Base-by-base conservation (phyloP, 257 asterid species). In the Jacaranda copaia region DNA sequence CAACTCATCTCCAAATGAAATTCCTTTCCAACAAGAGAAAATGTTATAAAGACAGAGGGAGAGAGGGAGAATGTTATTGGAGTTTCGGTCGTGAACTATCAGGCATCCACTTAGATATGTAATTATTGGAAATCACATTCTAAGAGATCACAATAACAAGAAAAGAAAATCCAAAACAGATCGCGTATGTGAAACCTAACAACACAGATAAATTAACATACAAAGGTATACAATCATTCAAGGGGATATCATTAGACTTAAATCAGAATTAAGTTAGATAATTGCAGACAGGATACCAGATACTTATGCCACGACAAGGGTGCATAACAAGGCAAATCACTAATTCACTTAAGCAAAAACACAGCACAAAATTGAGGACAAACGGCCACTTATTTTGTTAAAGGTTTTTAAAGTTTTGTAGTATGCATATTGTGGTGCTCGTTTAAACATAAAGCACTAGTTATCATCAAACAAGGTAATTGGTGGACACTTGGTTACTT, bases 281-380 rank as follows among this genome's bases (percentile, higher is more conserved):
- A 39, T 72, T 9, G 20, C 14, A 48, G 6, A 57, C 6, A 59
- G 68, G 66, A 49, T 4, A 25, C 25, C 49, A 14, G 66, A 48
- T 25, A 52, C 59, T 36, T 79, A 62, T 42, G 42, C 68, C 77
- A 63, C 51, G 62, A n/a, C 69, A 48, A 53, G 43, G 20, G 68
- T n/a, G 20, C 25, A 59, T 16, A 48, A 67, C 64, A 67, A 67
- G 32, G 55, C 11, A 46, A 73, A 42, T 66, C 57, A 51, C 71
- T 73, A 35, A 0, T 71, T 20, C 46, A 40, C 48, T 20, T 46
- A 16, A 64, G 77, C 40, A 66, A 25, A 58, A 18, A 57, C 14
- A 67, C 76, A 57, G 40, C 83, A 58, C 46, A n/a, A 64, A 56
- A n/a, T 49, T 65, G 72, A 70, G 66, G 53, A 43, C 20, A 25